These are phyloP conservation scores for Sporothrix brasiliensis DNA, from an alignment of 2,329 filamentous ascomycete species.

Conservation along the genomic window DNA sequence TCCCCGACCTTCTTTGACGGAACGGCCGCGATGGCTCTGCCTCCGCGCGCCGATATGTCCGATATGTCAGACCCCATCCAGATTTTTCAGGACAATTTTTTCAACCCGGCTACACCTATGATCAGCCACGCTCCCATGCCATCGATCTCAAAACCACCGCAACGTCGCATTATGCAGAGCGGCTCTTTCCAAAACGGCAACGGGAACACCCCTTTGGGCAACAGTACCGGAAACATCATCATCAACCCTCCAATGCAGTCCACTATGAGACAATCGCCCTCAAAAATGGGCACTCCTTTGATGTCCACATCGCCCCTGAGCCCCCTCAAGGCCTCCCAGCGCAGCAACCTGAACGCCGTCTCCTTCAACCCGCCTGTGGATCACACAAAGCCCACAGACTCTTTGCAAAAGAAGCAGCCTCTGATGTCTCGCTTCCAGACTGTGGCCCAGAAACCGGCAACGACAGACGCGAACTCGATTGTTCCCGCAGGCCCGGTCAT, in stretches of 20 bases:
- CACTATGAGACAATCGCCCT: conserved; percentile 65
- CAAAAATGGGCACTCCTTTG: conserved; percentile 60
- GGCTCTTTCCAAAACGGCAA: conserved; percentile 39
- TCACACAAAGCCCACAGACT: conserved; percentile 63
- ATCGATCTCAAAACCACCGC: conserved; percentile 51
- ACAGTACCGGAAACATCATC: conserved; percentile 38
- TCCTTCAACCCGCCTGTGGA: conserved; percentile 66
- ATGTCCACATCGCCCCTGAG: conserved; percentile 62
- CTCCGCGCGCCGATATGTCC: conserved; percentile 52
- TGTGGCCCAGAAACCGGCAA: conserved; percentile 55
- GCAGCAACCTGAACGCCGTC: conserved; percentile 67
- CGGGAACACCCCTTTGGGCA: conserved; percentile 59
- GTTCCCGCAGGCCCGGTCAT: conserved; percentile 2
- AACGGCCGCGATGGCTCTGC: conserved; percentile 57
- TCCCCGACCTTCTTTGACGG: background rate
- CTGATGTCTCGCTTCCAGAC: conserved; percentile 63
- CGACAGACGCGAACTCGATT: conserved; percentile 37
- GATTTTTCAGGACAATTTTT: conserved; percentile 58
- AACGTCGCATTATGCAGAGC: conserved; percentile 48
- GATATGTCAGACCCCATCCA: conserved; percentile 55
- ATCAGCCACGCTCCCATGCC: conserved; percentile 62
- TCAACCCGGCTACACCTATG: conserved; percentile 52
- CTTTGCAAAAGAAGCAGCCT: conserved; percentile 67
- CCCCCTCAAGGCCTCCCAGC: conserved; percentile 57
- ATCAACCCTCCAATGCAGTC: conserved; percentile 64